Base-by-base conservation (phyloP, 2,329 filamentous ascomycete genomes). In the Tothia fuscella region DNA sequence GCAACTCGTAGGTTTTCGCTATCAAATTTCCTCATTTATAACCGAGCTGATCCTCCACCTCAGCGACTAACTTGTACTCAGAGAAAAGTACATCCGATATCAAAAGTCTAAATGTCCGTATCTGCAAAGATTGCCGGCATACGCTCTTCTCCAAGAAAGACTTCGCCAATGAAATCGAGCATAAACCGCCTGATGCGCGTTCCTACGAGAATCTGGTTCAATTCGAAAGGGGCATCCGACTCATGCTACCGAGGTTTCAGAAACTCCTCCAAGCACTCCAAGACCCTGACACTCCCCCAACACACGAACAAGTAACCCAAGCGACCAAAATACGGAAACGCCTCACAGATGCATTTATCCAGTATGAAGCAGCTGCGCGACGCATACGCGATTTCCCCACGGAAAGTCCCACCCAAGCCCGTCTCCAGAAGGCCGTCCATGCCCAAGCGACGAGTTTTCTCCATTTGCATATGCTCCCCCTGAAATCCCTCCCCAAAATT, bases 291-390 rank as follows among this genome's bases (percentile, higher is more conserved):
- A 72, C 72, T 31, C 76, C 79, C 10, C 78, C 78, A 1, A 68
- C 76, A 2, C 67, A 74, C 6, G 68, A 76, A 4, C 84, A 93
- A 56, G 78, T 94, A 33, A 73, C 83, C 41, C 87, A 94, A 51
- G 88, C 88, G 0, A 80, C 81, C 33, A 93, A 91, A 60, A 82
- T 93, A 9, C 80, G 88, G n/a, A 93, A 86, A 58, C 74, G 87
- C 17, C 70, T 95, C 1, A 88, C 86, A 45, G 88, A 94, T 52
- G 82, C 85, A 6, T 94, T 95, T 53, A 74, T 78, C 9, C 88
- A 94, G 53, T 94, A 93, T 57, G 84, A 93, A 51, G 67, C 76
- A 3, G 85, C 86, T 0, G 86, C 87, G 3, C 78, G 82, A 48
- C 75, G 87, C 3, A 76, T 95, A 43, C 77, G 87, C 22, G 84